Base-by-base conservation (phyloP, 2,329 filamentous ascomycete genomes). In the Emmonsia crescens region DNA sequence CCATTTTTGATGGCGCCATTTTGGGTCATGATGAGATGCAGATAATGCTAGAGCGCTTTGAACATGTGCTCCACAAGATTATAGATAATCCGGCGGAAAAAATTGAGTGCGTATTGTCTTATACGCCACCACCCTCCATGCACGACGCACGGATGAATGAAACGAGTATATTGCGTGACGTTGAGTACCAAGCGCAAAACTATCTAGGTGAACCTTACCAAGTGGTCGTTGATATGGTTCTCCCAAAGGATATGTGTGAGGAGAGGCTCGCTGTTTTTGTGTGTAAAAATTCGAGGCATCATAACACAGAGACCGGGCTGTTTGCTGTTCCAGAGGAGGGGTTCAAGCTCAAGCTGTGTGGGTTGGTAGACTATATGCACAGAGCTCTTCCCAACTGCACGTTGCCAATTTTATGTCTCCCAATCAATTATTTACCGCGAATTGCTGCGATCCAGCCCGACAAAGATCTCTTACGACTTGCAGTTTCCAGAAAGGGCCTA, bases 241-340 rank as follows among this genome's bases (percentile, higher is more conserved):
- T 21, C 12, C 61, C 58, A 4, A 62, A 59, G 21, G 29, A 21
- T 14, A 12, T 44, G 21, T 58, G 57, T 5, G 33, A 31, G 14
- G 46, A 27, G 8, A 57, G 40, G 48, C 40, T 62, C 27, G 58
- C 46, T 19, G 40, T 62, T 16, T 62, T 62, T 56, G 40, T 60
- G 16, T 42, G 57, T 31, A 38, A 51, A 5, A 24, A 40, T 38
- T 16, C 44, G 14, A 29, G 12, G 19, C 27, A 21, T 3, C 8
- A 36, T n/a, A 27, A 21, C 21, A 10, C 24, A 21, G 31, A 31
- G 12, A 2, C 16, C 49, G 51, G 19, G 21, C 60, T 62, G 16
- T 51, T 62, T 5, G 36, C 40, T 9, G 24, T 24, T 10, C 57
- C 52, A 21, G 49, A 51, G 19, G 42, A 48, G 46, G 8, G 51